Evolutionary conservation across 495 filamentous ascomycete species (phyloP).

Genomic region (Tricharina praecox): DNA sequence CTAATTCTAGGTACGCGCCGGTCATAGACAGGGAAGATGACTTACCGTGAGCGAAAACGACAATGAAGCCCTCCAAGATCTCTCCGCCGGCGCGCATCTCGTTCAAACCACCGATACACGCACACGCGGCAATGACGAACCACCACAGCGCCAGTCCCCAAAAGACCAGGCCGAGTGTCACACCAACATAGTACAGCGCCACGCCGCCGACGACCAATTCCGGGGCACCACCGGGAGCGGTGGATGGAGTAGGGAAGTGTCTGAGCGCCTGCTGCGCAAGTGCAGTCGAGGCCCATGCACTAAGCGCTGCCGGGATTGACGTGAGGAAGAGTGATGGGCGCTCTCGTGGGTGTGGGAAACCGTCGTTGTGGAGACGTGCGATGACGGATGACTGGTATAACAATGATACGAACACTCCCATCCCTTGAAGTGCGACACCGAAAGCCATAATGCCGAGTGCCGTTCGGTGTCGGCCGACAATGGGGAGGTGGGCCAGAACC

Average conservation of each 20-base stretch:
- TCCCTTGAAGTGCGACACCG: constrained; percentile 19
- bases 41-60: constrained; percentile 4
- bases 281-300: constrained; percentile 12
- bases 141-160: constrained; percentile 23
- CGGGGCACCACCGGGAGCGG: constrained; percentile 3
- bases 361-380: constrained; percentile 10
- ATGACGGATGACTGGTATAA: constrained; percentile 17
- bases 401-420: constrained; percentile 20
- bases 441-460: constrained; percentile 20
- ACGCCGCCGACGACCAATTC: constrained; percentile 15
- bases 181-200: constrained; percentile 16
- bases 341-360: constrained; percentile 6
- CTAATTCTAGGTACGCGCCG: neutral
- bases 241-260: constrained; percentile 10
- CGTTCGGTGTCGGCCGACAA: constrained; percentile 1
- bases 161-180: constrained; percentile 15
- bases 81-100: constrained; percentile 17
- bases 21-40: neutral
- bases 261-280: constrained; percentile 16
- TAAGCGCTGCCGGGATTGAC: constrained; percentile 20
- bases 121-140: constrained; percentile 13
- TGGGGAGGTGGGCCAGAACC: constrained; percentile 14
- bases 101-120: constrained; percentile 9
- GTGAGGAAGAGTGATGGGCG: constrained; percentile 18
- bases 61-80: constrained; percentile 12